Conservation (phyloP, 495 filamentous ascomycete species). For the Aspergillus conjunctus region DNA sequence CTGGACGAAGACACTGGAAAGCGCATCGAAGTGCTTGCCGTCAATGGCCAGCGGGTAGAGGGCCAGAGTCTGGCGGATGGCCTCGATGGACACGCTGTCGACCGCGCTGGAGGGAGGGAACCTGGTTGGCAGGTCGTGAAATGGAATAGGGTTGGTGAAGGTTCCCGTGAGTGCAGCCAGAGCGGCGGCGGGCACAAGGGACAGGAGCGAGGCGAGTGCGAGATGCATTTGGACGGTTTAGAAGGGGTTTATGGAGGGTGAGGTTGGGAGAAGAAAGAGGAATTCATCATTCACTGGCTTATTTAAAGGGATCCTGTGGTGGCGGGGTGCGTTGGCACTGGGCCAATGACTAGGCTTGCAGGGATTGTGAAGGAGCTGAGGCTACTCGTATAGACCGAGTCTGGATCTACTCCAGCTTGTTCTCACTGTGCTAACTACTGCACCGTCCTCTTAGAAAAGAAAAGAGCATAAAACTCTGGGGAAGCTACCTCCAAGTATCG, state of each 20-base stretch:
- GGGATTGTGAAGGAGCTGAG: too few relatives aligned
- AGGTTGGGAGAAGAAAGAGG: neutral
- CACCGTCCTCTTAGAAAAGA: too few relatives aligned
- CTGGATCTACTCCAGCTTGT: neutral
- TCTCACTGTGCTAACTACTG: too few relatives aligned
- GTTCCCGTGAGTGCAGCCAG: neutral
- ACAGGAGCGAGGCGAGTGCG: neutral
- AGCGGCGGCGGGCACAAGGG: neutral
- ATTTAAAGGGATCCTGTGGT: too few relatives aligned
- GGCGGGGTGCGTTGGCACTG: too few relatives aligned
- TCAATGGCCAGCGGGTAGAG: slow-evolving; percentile 38
- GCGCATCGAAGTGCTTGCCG: slow-evolving; percentile 36
- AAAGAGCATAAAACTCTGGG: neutral
- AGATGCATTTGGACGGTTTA: neutral
- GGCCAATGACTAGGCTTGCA: too few relatives aligned
- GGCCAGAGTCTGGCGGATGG: slow-evolving; percentile 36
- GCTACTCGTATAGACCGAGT: too few relatives aligned
- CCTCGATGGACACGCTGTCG: slow-evolving; percentile 15
- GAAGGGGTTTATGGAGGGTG: neutral
- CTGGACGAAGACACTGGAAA: slow-evolving; percentile 33
- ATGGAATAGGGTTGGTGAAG: neutral
- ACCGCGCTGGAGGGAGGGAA: neutral
- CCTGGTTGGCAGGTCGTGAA: slow-evolving; percentile 3
- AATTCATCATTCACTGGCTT: too few relatives aligned
- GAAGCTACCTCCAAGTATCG: slow-evolving; percentile 35